Percentiles rank a stretch among this genome's conserved stretches.
Evolutionary conservation across 2,329 filamentous ascomycete species (phyloP).

Genomic region (Cladophialophora chaetospira): DNA sequence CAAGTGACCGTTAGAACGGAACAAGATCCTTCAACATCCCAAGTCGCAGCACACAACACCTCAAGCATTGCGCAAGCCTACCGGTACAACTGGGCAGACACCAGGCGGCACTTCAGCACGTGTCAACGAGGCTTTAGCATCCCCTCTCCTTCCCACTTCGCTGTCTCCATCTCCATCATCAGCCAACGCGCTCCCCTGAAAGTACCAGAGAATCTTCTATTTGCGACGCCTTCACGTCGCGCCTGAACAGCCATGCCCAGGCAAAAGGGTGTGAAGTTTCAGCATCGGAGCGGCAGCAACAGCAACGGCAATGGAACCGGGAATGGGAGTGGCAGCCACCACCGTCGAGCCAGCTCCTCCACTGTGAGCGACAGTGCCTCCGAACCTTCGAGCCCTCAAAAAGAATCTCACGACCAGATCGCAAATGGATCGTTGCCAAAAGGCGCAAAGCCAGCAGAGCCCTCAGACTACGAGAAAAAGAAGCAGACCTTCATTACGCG

Average conservation of each 20-base stretch:
- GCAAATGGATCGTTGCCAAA: slow-evolving; percentile 26
- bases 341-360: slow-evolving; percentile 57
- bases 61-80: too few species aligned
- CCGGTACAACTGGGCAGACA: neutral
- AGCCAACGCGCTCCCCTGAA: neutral
- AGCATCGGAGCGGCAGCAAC: slow-evolving; percentile 52
- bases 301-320: slow-evolving; percentile 55
- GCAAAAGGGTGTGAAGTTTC: slow-evolving; percentile 63
- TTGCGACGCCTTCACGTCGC: slow-evolving; percentile 1
- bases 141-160: slow-evolving; percentile 16
- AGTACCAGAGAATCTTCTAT: neutral
- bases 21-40: too few species aligned
- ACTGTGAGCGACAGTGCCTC: slow-evolving; percentile 57
- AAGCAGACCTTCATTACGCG: slow-evolving; percentile 96
- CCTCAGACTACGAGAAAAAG: slow-evolving; percentile 93
- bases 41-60: too few species aligned
- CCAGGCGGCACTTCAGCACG: slow-evolving; percentile 12
- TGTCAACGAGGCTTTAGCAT: slow-evolving; percentile 18
- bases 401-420: slow-evolving; percentile 37
- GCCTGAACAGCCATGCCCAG: slow-evolving; percentile 49
- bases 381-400: slow-evolving; percentile 53
- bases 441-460: slow-evolving; percentile 42
- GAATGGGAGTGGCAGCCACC: slow-evolving; percentile 43
- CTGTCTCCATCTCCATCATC: slow-evolving; percentile 8
- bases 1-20: neutral